Conservation (phyloP, 1,139 yeast genomes). For the Arxiozyma heterogenica region DNA sequence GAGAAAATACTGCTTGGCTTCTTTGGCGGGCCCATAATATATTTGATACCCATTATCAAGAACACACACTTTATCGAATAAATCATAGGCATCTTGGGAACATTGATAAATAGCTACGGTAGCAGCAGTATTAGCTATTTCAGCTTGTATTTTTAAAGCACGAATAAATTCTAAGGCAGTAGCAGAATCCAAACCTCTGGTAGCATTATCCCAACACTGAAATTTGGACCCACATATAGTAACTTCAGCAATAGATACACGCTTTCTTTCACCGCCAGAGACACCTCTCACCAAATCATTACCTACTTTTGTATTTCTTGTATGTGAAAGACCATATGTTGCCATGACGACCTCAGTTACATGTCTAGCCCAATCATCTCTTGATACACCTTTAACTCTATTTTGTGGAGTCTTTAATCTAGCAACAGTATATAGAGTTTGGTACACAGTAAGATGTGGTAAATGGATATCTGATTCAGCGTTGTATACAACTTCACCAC, state of each 20-base stretch:
- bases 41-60: conserved; percentile 74
- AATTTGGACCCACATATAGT: conserved; percentile 56
- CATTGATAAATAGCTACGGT: conserved; percentile 78
- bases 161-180: conserved; percentile 68
- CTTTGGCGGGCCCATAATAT: conserved; percentile 52
- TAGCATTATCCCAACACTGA: conserved; percentile 70
- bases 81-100: conserved; percentile 22
- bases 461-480: conserved; percentile 50
- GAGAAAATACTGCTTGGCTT: conserved; percentile 52
- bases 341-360: conserved; percentile 64
- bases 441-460: conserved; percentile 44
- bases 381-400: conserved; percentile 49
- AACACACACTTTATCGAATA: conserved; percentile 33
- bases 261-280: conserved; percentile 13
- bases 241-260: conserved; percentile 35
- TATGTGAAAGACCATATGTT: conserved; percentile 60
- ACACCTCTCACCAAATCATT: conserved; percentile 12
- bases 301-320: conserved; percentile 41
- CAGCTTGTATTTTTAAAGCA: conserved; percentile 57
- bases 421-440: conserved; percentile 60
- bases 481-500: conserved; percentile 65
- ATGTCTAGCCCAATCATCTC: conserved; percentile 52
- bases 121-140: conserved; percentile 49
- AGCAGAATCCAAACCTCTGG: conserved; percentile 68
- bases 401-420: conserved; percentile 56